phyloP scores from a whole-genome alignment of 164 flowering plant species.

The Warburgia ugandensis region DNA sequence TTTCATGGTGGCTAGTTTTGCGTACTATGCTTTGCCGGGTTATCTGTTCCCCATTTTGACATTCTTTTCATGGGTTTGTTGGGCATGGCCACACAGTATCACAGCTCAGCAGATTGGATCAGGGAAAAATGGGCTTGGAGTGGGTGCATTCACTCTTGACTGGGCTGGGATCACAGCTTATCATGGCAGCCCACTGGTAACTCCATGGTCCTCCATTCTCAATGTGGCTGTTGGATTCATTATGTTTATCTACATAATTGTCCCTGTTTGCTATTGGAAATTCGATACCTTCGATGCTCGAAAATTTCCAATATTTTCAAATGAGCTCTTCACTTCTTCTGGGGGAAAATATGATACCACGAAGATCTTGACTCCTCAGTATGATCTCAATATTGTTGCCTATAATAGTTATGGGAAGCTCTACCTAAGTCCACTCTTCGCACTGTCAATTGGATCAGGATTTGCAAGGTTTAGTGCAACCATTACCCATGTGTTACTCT shows the following conservation, averaged over 20 bases:
- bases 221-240: constrained; percentile 52
- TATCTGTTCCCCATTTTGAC: constrained; percentile 77
- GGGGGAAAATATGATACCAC: constrained; percentile 74
- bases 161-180: constrained; percentile 98
- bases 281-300: constrained; percentile 73
- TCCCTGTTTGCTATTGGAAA: constrained; percentile 91
- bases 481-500: constrained; percentile 75
- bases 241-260: constrained; percentile 82
- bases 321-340: constrained; percentile 51
- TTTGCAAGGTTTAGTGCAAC: constrained; percentile 88
- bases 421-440: constrained; percentile 84
- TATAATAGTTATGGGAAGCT: constrained; percentile 74
- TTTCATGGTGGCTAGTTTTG: constrained; percentile 63
- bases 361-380: constrained; percentile 72
- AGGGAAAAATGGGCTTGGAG: constrained; percentile 84
- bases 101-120: constrained; percentile 95
- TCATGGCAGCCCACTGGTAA: constrained; percentile 88
- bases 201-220: constrained; percentile 76
- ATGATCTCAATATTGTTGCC: constrained; percentile 60
- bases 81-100: constrained; percentile 78
- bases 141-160: constrained; percentile 88
- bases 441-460: constrained; percentile 86
- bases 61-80: constrained; percentile 95
- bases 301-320: constrained; percentile 85
- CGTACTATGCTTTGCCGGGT: constrained; percentile 77